Evolutionary conservation across 2,329 filamentous ascomycete genomes (phyloP).

Genomic region (Aspergillus phoenicis): DNA sequence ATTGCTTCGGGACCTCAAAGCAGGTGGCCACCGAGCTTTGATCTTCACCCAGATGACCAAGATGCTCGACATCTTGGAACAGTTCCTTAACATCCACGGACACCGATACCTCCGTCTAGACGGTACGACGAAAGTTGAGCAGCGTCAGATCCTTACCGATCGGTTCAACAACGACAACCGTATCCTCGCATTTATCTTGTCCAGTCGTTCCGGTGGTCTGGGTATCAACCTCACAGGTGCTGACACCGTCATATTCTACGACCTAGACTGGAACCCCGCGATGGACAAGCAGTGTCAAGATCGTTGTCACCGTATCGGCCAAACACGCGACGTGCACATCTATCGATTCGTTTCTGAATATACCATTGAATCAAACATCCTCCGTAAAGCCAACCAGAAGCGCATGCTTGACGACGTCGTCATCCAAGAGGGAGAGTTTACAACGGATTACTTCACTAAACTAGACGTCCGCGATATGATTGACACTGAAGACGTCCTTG

Average conservation of each 20-base stretch:
- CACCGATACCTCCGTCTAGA: slow-evolving; percentile 96
- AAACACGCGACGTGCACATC: slow-evolving; percentile 96
- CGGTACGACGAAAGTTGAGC: slow-evolving; percentile 93
- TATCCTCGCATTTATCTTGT: slow-evolving; percentile 93
- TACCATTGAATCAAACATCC: slow-evolving; percentile 96
- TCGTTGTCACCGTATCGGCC: slow-evolving; percentile 92
- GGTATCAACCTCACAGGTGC: slow-evolving; percentile 97
- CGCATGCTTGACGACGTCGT: slow-evolving; percentile 97
- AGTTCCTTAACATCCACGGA: slow-evolving; percentile 96
- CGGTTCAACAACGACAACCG: slow-evolving; percentile 94
- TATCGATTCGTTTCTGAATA: slow-evolving; percentile 91
- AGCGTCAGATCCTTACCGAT: slow-evolving; percentile 91
- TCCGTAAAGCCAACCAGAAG: slow-evolving; percentile 96
- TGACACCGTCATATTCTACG: slow-evolving; percentile 98
- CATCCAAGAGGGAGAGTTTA: slow-evolving; percentile 97
- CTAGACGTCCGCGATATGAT: slow-evolving; percentile 70
- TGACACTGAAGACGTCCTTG: slow-evolving; percentile 56
- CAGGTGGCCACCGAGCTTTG: slow-evolving; percentile 86
- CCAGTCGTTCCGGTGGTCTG: slow-evolving; percentile 87
- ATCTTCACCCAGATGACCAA: slow-evolving; percentile 99
- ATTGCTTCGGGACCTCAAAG: slow-evolving; percentile 81
- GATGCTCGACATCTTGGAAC: slow-evolving; percentile 94
- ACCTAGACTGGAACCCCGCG: slow-evolving; percentile 98
- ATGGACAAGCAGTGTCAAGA: slow-evolving; percentile 99
- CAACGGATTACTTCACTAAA: slow-evolving; percentile 91